Base-by-base conservation (phyloP, 2,329 filamentous ascomycete genomes). In the Amylocarpus encephaloides region DNA sequence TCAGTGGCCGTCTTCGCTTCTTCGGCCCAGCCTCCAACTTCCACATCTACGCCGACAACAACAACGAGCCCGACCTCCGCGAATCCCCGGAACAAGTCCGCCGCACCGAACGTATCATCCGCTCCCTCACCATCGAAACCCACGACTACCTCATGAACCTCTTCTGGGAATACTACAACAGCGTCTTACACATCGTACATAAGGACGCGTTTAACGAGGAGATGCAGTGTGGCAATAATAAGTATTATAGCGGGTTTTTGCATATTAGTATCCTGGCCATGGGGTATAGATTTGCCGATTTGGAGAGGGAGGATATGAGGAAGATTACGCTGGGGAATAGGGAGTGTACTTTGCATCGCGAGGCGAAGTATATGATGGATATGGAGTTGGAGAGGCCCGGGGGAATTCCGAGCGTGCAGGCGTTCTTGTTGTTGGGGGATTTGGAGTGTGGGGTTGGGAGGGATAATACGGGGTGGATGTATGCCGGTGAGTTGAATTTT, bases 391-490 rank as follows among this genome's bases (percentile, higher is more conserved):
- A 79, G 58, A 64, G 71, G 4, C 73, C 75, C 1, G 74, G 74
- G 11, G 75, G 75, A 0, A 72, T 79, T 29, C 71, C 76, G 4
- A 74, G 71, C 18, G 73, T 79, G 1, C 74, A 77, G 48, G 76
- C 73, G 0, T 65, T 79, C 12, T 61, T 79, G 13, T 60, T 79
- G 2, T 65, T 79, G 2, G 73, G 75, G 4, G 76, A 79, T 52
- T 62, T 78, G 5, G 76, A 79, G 56, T 77, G 73, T 50, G 74
- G 73, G 45, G 71, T 77, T 15, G 76, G 76, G 2, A 65, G 76
- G 45, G 76, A 79, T 48, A 75, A 76, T 47, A 67, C 73, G 1
- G 76, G 75, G 2, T 78, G 76, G 76, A 73, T 79, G 66, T 78
- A 78, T 60, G 70, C 72, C 5, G 75, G 74, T 66, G 62, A 68